Conservation (phyloP, 305 asterid genomes). For the Euphrasia arctica region DNA sequence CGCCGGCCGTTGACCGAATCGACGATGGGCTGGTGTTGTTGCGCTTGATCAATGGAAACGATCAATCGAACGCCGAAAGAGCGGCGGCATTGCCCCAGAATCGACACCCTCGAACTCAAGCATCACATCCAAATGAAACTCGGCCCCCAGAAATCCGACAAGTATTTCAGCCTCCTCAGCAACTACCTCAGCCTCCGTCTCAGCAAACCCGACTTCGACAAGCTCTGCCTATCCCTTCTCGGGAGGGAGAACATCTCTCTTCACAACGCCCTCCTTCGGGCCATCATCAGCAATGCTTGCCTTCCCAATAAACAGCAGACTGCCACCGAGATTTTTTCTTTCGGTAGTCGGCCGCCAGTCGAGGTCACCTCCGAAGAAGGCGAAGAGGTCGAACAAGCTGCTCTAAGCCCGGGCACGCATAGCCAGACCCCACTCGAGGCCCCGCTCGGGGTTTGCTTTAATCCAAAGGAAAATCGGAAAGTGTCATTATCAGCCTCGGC, state of each 20-base stretch:
- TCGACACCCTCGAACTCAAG: slow-evolving; percentile 45
- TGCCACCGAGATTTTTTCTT: slow-evolving; percentile 51
- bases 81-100: slow-evolving; percentile 48
- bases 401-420: slow-evolving; percentile 39
- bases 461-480: slow-evolving; percentile 33
- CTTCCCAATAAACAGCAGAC: slow-evolving; percentile 46
- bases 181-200: slow-evolving; percentile 41
- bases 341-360: slow-evolving; percentile 55
- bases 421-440: slow-evolving; percentile 50
- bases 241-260: slow-evolving; percentile 51
- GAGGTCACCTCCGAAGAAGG: slow-evolving; percentile 66
- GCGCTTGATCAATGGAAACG: slow-evolving; percentile 21
- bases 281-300: slow-evolving; percentile 45
- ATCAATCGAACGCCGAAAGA: slow-evolving; percentile 38
- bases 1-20: not conserved
- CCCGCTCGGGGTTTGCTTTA: slow-evolving; percentile 51
- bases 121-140: slow-evolving; percentile 44
- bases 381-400: slow-evolving; percentile 50
- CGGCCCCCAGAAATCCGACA: slow-evolving; percentile 39
- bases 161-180: slow-evolving; percentile 41
- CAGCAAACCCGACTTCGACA: slow-evolving; percentile 45
- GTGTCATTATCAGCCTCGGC: slow-evolving; percentile 26
- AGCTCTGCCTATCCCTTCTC: slow-evolving; percentile 42
- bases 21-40: slow-evolving; percentile 24
- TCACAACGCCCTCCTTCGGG: slow-evolving; percentile 48